Percentiles rank a stretch among this genome's conserved stretches.
Conservation (phyloP, 2,329 filamentous ascomycete genomes). For the Fusarium clavum region DNA sequence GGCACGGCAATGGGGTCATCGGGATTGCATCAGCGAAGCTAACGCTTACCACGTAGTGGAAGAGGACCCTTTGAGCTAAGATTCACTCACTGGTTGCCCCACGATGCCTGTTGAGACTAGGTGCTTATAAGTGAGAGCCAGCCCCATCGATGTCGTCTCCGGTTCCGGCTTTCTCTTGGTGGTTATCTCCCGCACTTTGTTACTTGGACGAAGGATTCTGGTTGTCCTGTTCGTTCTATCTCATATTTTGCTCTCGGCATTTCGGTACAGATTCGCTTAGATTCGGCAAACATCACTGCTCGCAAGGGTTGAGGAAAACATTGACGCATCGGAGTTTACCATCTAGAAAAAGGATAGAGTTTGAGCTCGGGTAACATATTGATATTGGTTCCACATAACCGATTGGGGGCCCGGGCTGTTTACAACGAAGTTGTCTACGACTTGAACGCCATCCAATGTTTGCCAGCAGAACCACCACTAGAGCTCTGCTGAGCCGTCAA, state of each 20-base stretch:
- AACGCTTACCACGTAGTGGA: conserved; percentile 18
- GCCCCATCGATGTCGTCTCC: conserved; percentile 23
- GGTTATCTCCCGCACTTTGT: conserved; percentile 3
- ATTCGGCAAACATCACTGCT: conserved; percentile 17
- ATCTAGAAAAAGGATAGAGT: conserved; percentile 8
- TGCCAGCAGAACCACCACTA: conserved; percentile 28
- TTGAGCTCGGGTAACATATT: conserved; percentile 20
- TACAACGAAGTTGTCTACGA: not conserved
- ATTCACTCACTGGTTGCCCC: conserved; percentile 17
- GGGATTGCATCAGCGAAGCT: conserved; percentile 35
- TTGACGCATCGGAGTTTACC: not conserved
- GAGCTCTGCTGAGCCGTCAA: conserved; percentile 35
- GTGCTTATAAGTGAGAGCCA: conserved; percentile 31
- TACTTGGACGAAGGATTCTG: conserved; percentile 21
- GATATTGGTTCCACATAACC: conserved; percentile 20
- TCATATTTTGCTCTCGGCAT: conserved; percentile 4
- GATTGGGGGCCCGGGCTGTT: conserved; percentile 11
- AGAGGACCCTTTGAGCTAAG: conserved; percentile 21
- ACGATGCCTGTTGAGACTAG: conserved; percentile 23
- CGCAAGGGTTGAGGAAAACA: not conserved
- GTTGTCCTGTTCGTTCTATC: not conserved
- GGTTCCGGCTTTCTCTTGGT: conserved; percentile 7
- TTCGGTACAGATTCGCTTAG: conserved; percentile 33
- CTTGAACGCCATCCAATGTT: conserved; percentile 26
- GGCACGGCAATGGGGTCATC: not conserved